Percentiles rank a stretch among this genome's conserved stretches.
These are phyloP conservation scores for Perkinsus chesapeaki DNA, from an alignment of 169 alveolate species.

Conservation along the genomic window DNA sequence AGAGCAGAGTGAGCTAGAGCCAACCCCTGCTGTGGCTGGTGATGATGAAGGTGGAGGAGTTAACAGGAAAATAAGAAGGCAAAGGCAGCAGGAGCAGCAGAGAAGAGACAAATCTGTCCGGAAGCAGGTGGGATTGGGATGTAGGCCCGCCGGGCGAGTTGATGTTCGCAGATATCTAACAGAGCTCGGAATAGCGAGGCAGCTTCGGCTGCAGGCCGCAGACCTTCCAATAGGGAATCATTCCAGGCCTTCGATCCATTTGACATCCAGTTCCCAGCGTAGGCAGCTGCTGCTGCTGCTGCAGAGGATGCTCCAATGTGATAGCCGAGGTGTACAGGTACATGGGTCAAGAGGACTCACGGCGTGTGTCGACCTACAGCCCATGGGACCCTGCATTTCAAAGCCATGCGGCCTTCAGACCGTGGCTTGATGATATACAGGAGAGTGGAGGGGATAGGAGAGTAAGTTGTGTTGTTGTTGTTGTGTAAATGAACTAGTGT, in stretches of 20 bases:
- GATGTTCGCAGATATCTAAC: too few relatives aligned
- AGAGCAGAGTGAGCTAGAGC: neutral
- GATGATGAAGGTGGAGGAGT: neutral
- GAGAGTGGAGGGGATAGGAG: neutral
- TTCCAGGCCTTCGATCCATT: neutral
- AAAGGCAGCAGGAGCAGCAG: neutral
- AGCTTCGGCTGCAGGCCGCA: too few relatives aligned
- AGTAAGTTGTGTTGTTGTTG: neutral
- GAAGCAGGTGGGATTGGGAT: neutral
- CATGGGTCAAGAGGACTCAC: neutral
- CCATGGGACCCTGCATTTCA: neutral
- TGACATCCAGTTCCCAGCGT: neutral
- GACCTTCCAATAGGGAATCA: neutral
- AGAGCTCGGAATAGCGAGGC: too few relatives aligned
- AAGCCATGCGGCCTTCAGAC: neutral
- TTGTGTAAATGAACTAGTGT: neutral
- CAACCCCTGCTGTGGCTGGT: neutral
- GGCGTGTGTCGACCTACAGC: neutral
- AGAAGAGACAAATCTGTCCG: neutral
- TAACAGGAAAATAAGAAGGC: neutral
- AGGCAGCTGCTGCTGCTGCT: neutral
- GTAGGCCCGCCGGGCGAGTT: too few relatives aligned
- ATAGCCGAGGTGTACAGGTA: neutral
- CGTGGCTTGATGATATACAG: neutral
- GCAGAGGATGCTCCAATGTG: neutral